phyloP scores from a whole-genome alignment of 73 alveolate species.

The Paramecium octaurelia region DNA sequence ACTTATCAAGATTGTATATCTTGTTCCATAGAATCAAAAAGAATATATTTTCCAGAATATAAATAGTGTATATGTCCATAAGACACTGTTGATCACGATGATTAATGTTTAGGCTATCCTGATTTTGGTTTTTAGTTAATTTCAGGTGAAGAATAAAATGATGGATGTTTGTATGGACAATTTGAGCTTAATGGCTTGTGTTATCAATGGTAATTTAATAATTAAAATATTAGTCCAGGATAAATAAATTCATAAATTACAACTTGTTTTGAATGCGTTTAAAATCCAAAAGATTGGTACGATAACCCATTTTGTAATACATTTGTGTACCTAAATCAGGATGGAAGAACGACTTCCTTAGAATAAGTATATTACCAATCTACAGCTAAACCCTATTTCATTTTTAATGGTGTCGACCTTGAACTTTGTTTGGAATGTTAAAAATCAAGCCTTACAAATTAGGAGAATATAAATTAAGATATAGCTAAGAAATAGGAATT shows the following conservation, averaged over 20 bases:
- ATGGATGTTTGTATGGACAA: background rate
- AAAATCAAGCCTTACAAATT: background rate
- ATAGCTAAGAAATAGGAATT: background rate
- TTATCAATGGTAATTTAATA: background rate
- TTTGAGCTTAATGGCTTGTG: background rate
- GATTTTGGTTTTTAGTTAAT: background rate
- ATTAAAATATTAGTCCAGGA: background rate
- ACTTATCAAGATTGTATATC: background rate
- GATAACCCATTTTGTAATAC: background rate
- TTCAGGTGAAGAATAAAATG: background rate
- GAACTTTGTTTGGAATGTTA: background rate
- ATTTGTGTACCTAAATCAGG: background rate
- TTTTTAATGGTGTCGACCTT: background rate
- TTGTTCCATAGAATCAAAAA: background rate
- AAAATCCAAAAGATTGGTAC: background rate
- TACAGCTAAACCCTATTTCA: background rate
- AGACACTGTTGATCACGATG: background rate
- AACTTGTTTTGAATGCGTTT: background rate
- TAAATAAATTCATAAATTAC: background rate
- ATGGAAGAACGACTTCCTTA: background rate
- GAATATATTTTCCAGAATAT: background rate
- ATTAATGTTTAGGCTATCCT: background rate
- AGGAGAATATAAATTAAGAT: background rate
- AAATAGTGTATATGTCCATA: background rate
- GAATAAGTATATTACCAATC: no score